Evolutionary conservation across 1,284 basidiomycete genomes (phyloP).

Genomic region (Ganoderma leucocontextum): DNA sequence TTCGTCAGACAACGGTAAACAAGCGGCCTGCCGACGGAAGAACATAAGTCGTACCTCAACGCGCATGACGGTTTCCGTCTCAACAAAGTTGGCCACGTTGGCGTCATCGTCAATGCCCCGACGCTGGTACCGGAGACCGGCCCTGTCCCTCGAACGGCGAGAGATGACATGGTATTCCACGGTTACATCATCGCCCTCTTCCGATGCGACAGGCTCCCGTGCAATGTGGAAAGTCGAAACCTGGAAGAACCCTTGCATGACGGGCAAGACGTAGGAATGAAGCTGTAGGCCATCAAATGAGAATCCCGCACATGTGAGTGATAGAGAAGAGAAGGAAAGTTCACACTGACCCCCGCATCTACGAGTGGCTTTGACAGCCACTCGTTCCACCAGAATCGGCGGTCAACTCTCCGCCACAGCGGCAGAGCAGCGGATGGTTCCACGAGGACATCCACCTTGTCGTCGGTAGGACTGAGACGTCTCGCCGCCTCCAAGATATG

Average conservation of each 20-base stretch:
- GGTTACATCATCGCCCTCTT: conserved; percentile 50
- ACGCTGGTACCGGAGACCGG: conserved; percentile 95
- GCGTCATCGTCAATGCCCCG: conserved; percentile 92
- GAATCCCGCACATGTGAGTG: background rate
- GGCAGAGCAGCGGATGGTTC: conserved; percentile 80
- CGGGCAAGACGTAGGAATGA: conserved; percentile 84
- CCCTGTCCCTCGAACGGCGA: conserved; percentile 89
- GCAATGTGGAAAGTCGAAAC: conserved; percentile 73
- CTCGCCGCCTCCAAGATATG: conserved; percentile 49
- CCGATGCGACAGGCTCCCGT: conserved; percentile 54
- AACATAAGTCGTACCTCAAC: conserved; percentile 63
- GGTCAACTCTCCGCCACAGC: conserved; percentile 85
- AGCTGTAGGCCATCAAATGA: conserved; percentile 50
- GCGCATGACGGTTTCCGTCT: conserved; percentile 89
- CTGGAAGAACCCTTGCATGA: conserved; percentile 92
- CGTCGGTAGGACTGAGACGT: conserved; percentile 42
- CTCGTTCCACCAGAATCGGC: conserved; percentile 92
- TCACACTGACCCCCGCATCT: conserved; percentile 69
- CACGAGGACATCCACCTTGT: conserved; percentile 59
- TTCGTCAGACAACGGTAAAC: background rate
- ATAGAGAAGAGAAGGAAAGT: background rate
- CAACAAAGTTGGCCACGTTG: conserved; percentile 90
- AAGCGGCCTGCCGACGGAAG: background rate
- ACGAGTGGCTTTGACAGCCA: conserved; percentile 78
- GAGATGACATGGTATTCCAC: conserved; percentile 82